phyloP scores from a whole-genome alignment of 1,284 basidiomycete genomes.

The Leccinum fuscescens region DNA sequence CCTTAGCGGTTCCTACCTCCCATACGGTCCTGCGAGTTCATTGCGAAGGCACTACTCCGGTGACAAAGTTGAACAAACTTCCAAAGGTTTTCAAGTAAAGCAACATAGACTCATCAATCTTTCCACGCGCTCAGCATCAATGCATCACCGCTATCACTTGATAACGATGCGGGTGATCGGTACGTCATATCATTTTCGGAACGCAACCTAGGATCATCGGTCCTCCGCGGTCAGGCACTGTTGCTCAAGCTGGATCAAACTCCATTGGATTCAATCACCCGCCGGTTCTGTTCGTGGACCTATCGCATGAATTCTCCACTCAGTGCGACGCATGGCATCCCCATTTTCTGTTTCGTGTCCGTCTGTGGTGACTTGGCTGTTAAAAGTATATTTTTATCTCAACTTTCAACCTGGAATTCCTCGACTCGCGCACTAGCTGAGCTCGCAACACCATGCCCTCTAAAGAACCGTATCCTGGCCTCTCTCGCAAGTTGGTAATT shows the following conservation, averaged over 20 bases:
- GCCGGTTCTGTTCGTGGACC: neutral
- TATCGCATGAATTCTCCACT: neutral
- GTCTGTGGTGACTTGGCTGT: neutral
- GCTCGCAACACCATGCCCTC: conserved; percentile 23
- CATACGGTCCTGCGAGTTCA: neutral
- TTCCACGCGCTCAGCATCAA: neutral
- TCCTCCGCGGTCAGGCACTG: neutral
- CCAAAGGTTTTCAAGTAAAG: neutral
- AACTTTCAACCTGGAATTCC: neutral
- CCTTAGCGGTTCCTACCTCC: neutral
- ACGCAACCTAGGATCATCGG: conserved; percentile 4
- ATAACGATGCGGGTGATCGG: neutral
- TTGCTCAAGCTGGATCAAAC: conserved; percentile 1
- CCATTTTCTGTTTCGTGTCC: neutral
- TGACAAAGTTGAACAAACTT: neutral
- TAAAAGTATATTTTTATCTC: neutral
- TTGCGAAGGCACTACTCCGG: neutral
- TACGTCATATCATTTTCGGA: neutral
- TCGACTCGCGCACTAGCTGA: neutral
- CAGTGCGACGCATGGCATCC: neutral
- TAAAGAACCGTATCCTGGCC: conserved; percentile 30
- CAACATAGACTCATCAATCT: neutral
- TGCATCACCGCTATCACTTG: neutral
- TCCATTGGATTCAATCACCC: neutral
- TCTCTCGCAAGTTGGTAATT: conserved; percentile 41